Conservation (phyloP, 768 basidiomycete genomes). For the Russula foetens region DNA sequence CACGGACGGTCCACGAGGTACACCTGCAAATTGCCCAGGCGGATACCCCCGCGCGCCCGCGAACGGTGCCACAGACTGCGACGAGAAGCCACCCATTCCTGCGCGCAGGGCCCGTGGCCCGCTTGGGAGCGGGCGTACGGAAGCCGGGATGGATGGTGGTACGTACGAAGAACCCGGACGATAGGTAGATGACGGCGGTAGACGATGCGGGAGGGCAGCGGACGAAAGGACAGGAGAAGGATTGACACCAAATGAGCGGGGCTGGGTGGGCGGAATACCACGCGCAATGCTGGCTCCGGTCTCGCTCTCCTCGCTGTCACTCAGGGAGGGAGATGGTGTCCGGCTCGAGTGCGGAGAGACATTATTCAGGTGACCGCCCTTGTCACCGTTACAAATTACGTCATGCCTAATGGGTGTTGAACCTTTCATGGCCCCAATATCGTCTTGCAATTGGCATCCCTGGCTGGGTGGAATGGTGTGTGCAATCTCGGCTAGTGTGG, state of each 20-base stretch:
- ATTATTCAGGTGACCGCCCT: background rate
- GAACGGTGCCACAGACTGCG: background rate
- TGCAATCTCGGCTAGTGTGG: background rate
- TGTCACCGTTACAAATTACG: constrained; percentile 1
- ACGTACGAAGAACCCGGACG: constrained; percentile 13
- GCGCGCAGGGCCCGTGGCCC: constrained; percentile 19
- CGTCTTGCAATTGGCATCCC: background rate
- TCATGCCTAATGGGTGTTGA: background rate
- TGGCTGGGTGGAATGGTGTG: background rate
- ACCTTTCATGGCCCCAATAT: background rate
- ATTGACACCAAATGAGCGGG: constrained; percentile 11
- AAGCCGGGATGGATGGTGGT: constrained; percentile 9
- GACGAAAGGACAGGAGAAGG: background rate
- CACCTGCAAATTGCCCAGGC: constrained; percentile 7
- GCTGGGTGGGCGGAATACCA: constrained; percentile 14
- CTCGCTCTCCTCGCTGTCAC: constrained; percentile 18
- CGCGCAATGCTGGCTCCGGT: background rate
- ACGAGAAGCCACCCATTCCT: constrained; percentile 4
- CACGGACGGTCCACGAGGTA: constrained; percentile 18
- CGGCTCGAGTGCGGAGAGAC: constrained; percentile 3
- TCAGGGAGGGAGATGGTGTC: constrained; percentile 6
- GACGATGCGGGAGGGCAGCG: constrained; percentile 4
- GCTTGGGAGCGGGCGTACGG: constrained; percentile 18
- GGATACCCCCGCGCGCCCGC: background rate
- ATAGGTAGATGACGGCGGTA: constrained; percentile 16